phyloP scores from a whole-genome alignment of 2,329 filamentous ascomycete species.

The Madurella mycetomatis region DNA sequence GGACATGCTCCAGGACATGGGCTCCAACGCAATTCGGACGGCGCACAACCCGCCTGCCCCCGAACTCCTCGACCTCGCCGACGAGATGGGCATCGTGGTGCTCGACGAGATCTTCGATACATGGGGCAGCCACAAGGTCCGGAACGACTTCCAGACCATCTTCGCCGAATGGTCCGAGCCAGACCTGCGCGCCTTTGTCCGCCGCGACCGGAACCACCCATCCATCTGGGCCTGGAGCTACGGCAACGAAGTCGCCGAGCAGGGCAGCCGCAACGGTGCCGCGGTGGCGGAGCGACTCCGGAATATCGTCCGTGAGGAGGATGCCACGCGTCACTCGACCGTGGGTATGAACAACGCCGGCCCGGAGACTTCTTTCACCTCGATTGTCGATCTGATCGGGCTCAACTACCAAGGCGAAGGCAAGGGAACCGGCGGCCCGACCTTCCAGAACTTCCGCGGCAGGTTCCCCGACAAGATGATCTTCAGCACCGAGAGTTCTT shows the following conservation, averaged over 20 bases:
- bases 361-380: conserved; percentile 36
- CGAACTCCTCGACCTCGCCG: conserved; percentile 46
- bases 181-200: conserved; percentile 47
- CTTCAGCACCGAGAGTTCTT: conserved; percentile 39
- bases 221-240: conserved; percentile 50
- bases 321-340: conserved; percentile 42
- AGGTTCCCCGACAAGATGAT: conserved; percentile 46
- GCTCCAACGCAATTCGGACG: conserved; percentile 46
- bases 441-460: conserved; percentile 42
- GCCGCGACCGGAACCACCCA: conserved; percentile 52
- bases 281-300: conserved; percentile 34
- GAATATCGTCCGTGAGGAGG: conserved; percentile 43
- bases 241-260: conserved; percentile 52
- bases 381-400: conserved; percentile 43
- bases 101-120: conserved; percentile 52
- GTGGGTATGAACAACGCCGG: conserved; percentile 44
- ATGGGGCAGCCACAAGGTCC: conserved; percentile 44
- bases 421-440: conserved; percentile 25
- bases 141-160: conserved; percentile 48
- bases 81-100: conserved; percentile 46
- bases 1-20: conserved; percentile 46
- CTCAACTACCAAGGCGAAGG: conserved; percentile 56
- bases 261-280: conserved; percentile 34
- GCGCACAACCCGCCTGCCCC: conserved; percentile 51
- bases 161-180: conserved; percentile 51